Evolutionary conservation across 225 moss, liverwort and hornwort species (phyloP).

Genomic region (Polytrichum formosum): DNA sequence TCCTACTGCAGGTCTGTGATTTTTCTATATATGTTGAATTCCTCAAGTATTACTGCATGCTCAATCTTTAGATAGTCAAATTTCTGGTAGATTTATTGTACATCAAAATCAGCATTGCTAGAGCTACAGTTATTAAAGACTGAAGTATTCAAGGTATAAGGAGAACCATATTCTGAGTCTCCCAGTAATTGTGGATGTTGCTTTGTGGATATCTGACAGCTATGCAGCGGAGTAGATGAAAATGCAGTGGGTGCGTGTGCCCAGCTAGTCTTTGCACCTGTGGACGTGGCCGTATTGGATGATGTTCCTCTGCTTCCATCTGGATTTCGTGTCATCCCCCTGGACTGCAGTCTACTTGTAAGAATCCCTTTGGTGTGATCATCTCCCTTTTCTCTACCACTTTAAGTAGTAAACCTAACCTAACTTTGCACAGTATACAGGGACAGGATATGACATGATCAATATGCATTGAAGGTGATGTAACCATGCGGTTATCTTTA

Average conservation of each 20-base stretch:
- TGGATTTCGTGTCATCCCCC: slow-evolving; percentile 91
- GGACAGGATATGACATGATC: no score
- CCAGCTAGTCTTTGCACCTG: slow-evolving; percentile 93
- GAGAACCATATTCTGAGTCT: neutral
- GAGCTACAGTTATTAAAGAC: no score
- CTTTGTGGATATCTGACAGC: slow-evolving; percentile 27
- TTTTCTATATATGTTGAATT: neutral
- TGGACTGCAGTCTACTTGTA: slow-evolving; percentile 78
- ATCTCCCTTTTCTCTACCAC: no score
- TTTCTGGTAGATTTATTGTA: no score
- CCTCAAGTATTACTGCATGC: no score
- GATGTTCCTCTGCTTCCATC: slow-evolving; percentile 95
- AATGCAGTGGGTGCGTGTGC: slow-evolving; percentile 82
- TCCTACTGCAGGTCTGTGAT: slow-evolving; percentile 72
- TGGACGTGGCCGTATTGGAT: slow-evolving; percentile 84
- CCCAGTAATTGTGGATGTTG: neutral
- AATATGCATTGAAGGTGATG: no score
- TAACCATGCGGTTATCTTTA: neutral
- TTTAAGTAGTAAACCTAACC: no score
- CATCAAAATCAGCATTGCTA: no score
- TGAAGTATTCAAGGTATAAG: no score
- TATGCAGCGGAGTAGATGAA: slow-evolving; percentile 95
- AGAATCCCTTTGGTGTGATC: slow-evolving; percentile 6
- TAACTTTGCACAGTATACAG: no score
- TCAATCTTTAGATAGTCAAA: no score